Base-by-base conservation (phyloP, 805 yeast genomes). In the Candida cerambycidarum region DNA sequence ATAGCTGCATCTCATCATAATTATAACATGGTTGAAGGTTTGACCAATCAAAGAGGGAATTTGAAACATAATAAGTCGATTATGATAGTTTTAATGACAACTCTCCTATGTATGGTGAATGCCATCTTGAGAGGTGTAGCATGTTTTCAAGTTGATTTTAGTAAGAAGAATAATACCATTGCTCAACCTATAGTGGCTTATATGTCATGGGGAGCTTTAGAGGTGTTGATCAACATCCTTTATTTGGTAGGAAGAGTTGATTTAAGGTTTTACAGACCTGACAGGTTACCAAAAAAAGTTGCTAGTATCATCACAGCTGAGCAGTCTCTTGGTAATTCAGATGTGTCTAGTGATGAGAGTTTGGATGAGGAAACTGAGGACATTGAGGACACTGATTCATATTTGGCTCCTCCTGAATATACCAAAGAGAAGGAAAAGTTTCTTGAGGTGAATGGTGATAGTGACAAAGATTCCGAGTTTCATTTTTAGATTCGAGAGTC, bases 211-310 rank as follows among this genome's bases (percentile, higher is more conserved):
- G 89, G 89, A 31, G 76, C 71, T 4, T 62, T 80, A 38, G 92
- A 85, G 63, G 66, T 71, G 0, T 51, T 81, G 18, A 77, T 80
- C 42, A 75, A 80, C 46, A 42, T 77, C 5, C 46, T 81, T 25
- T 82, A 78, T 58, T 56, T 84, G 39, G 53, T 80, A 23, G 79
- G 81, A 11, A 73, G 93, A 56, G 78, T 82, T 37, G 92, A 85
- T 59, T 69, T 85, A 55, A 73, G 92, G 57, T 85, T 84, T 64
- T 85, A 85, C 71, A 79, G 85, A 62, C 90, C 92, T n/a, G 89
- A 83, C 57, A 62, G 55, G 41, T 59, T 76, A 45, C 72, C 68
- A 8, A 52, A 54, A 36, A 61, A 57, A 38, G 69, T 67, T 36
- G 54, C 69, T 44, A 53, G 54, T 13, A 67, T 68, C 38, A 57